Percentiles rank a stretch among this genome's conserved stretches.
Evolutionary conservation across 1,284 basidiomycete genomes (phyloP).

Genomic region (Ceratobasidium sp.): DNA sequence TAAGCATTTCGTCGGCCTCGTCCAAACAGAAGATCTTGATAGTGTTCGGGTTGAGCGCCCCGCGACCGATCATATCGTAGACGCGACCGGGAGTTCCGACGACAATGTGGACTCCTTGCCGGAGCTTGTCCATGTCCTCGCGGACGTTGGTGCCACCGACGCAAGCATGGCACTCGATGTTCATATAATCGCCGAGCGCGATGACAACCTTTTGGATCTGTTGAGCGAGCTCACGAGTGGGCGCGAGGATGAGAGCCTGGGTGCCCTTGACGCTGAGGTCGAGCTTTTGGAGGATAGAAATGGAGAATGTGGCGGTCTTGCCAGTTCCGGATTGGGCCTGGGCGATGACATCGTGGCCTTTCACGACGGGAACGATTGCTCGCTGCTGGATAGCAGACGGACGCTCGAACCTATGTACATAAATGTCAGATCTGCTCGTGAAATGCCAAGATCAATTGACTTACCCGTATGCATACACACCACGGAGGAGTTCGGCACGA

Average conservation of each 20-base stretch:
- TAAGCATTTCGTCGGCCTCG: slow-evolving; percentile 97
- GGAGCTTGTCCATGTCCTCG: slow-evolving; percentile 98
- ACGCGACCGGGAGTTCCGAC: slow-evolving; percentile 98
- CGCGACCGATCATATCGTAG: slow-evolving; percentile 98
- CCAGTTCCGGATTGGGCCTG: slow-evolving; percentile 99
- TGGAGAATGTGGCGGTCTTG: slow-evolving; percentile 99
- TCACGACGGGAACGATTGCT: slow-evolving; percentile 95
- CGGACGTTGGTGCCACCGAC: slow-evolving; percentile 98
- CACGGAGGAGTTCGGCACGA: slow-evolving; percentile 95
- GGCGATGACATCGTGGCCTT: slow-evolving; percentile 96
- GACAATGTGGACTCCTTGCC: slow-evolving; percentile 98
- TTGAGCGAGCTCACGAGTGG: slow-evolving; percentile 94
- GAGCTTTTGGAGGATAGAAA: slow-evolving; percentile 95
- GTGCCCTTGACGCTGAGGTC: slow-evolving; percentile 96
- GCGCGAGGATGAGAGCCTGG: slow-evolving; percentile 95
- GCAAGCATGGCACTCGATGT: slow-evolving; percentile 98
- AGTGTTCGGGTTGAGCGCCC: slow-evolving; percentile 94
- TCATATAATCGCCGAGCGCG: slow-evolving; percentile 98
- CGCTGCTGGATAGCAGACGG: slow-evolving; percentile 99
- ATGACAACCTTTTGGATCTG: slow-evolving; percentile 99
- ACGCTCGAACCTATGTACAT: slow-evolving; percentile 91
- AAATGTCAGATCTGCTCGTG: slow-evolving; percentile 26
- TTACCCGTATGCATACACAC: slow-evolving; percentile 98
- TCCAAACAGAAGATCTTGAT: slow-evolving; percentile 99
- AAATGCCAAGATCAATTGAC: slow-evolving; percentile 57